These are phyloP conservation scores for Phytophthora niederhauseri DNA, from an alignment of 352 stramenopile species.

Conservation along the genomic window DNA sequence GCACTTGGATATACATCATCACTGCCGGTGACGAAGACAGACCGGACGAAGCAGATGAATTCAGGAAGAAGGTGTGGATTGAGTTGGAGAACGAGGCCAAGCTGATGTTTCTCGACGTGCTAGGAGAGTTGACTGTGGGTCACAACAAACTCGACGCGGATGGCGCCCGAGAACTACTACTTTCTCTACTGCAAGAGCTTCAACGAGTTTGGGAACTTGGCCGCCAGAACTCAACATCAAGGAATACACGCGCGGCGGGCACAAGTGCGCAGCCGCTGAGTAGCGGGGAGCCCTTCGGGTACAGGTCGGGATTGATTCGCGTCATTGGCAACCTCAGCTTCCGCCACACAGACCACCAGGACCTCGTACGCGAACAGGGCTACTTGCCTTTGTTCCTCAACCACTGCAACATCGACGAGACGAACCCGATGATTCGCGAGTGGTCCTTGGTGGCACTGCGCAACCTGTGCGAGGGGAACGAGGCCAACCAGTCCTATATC, in stretches of 20 bases:
- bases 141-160: conserved; percentile 17
- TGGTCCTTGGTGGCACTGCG: conserved; percentile 90
- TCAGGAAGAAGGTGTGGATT: conserved; percentile 74
- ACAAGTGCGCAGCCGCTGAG: conserved; percentile 9
- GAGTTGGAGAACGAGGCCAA: conserved; percentile 81
- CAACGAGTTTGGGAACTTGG: conserved; percentile 60
- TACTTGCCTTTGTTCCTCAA: conserved; percentile 87
- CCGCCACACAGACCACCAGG: conserved; percentile 67
- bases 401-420: conserved; percentile 91
- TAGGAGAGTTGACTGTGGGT: conserved; percentile 60
- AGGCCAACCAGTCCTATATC: conserved; percentile 73
- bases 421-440: conserved; percentile 88
- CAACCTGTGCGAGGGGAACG: conserved; percentile 89
- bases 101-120: conserved; percentile 70
- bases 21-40: conserved; percentile 56
- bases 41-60: conserved; percentile 59
- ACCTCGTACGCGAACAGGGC: conserved; percentile 75
- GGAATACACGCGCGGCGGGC: conserved; percentile 14
- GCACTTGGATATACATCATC: conserved; percentile 57
- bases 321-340: conserved; percentile 87
- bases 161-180: conserved; percentile 32
- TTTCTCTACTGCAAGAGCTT: conserved; percentile 62
- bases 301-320: conserved; percentile 79
- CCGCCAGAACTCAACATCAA: conserved; percentile 27
- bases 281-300: conserved; percentile 59